Evolutionary conservation across 2,329 filamentous ascomycete species (phyloP), one percentile per base, ranked within the genome.

Genomic region (Teratosphaeria destructans): DNA sequence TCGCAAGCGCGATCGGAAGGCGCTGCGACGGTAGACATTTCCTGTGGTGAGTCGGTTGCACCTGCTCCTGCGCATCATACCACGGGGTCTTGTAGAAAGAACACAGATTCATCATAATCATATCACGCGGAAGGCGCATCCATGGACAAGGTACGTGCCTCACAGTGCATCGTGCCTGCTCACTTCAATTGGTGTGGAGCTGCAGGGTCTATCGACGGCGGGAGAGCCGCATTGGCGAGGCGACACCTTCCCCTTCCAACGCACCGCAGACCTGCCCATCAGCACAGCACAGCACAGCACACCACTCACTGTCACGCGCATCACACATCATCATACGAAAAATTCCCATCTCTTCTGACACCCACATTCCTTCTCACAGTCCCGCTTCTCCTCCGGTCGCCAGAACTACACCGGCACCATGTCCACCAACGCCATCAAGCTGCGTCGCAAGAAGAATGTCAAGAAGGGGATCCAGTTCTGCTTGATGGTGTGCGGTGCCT

Each of bases 381-480:
- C 52, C 26, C 52, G 27, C 52, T 49, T 49, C 16, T 49, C 43
- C 8, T 49, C 43, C 43, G 16, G 43, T n/a, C 43, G 43, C 11
- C 43, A 49, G 3, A 53, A 54, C 52, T 39, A 34, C 19, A 3
- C 57, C n/a, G 49, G 54, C 39, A 66, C 55, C 62, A 73, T 72
- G 70, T 71, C 70, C 34, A 63, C 64, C 65, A 66, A 64, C 64
- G 68, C 68, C 59, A 90, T 95, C 79, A 94, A 96, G 89, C 92
- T 96, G 76, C 92, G 94, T 80, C 88, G 90, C 79, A 99, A 99
- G 93, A 99, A 99, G 89, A 97, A 99, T 85, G 93, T 99, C 81
- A 96, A 96, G 89, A 96, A 96, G 85, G 94, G 94, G 75, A 97
- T 99, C 75, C 94, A 99, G 83, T 99, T 99, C 82, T 97, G 92